Evolutionary conservation across 2,329 filamentous ascomycete species (phyloP), one percentile per base, ranked within the genome.

Genomic region (Microsporum ferrugineum): DNA sequence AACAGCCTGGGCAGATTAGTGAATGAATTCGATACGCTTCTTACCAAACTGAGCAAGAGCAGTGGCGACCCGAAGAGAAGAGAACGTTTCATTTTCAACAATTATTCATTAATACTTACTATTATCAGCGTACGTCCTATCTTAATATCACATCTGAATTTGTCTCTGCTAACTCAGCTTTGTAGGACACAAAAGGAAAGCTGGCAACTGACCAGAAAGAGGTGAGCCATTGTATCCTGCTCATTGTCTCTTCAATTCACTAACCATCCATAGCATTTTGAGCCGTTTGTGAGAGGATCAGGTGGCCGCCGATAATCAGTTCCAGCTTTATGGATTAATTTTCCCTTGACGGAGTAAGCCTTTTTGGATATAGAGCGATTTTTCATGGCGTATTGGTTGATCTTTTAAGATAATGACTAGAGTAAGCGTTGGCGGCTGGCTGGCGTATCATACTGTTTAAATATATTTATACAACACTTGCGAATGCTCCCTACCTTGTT

Each of bases 71-170:
- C 83, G 65, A 84, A 89, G 70, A 95, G 95, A 76, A 81, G 87
- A 66, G 88, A 92, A 66, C 80, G 94, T 51, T 97, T 97, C 71
- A 74, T 99, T 68, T 94, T 88, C 71, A 99, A 97, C 72, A 99
- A 99, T 73, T 97, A 95, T 74, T 95, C 89, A 60, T 79, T 99
- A 65, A 83, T 99, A n/a, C 79, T 90, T 68, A 96, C 94, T 8
- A 96, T 99, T 64, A 88, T 99, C 65, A 84, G 88, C 69, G 88
- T 79, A 72, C 55, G 76, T 29, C 12, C 36, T 61, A 59, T 63
- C 69, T 59, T 68, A 62, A 14, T 14, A 23, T 36, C 17, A 3
- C n/a, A 5, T 23, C 14, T 6, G n/a, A 8, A 23, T 55, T 27
- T n/a, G 14, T 8, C 6, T 23, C 23, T 47, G 2, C 58, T 61